Evolutionary conservation across 345 rosid species (phyloP).

Genomic region (Xanthoceras sorbifolium): DNA sequence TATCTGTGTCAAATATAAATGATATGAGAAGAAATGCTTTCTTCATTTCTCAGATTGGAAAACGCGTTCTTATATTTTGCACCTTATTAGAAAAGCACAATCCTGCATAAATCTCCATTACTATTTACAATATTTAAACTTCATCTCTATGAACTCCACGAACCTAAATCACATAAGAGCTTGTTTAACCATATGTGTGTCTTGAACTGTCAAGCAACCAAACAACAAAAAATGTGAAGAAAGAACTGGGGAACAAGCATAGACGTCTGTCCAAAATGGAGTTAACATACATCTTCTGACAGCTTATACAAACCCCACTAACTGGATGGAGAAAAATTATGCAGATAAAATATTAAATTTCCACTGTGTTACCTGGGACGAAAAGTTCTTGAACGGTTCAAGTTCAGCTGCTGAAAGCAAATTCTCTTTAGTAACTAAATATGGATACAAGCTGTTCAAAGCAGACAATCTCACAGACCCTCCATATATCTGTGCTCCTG

Average conservation of each 20-base stretch:
- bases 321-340: background rate
- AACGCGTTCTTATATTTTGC: background rate
- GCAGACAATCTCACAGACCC: constrained; percentile 65
- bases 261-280: no score
- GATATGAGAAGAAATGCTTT: no score
- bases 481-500: constrained; percentile 89
- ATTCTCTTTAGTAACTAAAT: constrained; percentile 88
- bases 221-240: no score
- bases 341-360: background rate
- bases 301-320: background rate
- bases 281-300: background rate
- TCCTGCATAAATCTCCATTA: background rate
- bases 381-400: constrained; percentile 77
- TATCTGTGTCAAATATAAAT: no score
- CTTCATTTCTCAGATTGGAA: no score
- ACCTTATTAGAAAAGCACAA: background rate
- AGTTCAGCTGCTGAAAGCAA: constrained; percentile 75
- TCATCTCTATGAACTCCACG: background rate
- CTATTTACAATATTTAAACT: background rate
- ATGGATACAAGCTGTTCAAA: constrained; percentile 80
- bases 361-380: constrained; percentile 73
- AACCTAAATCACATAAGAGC: background rate
- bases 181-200: background rate
- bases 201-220: background rate
- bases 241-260: no score